Evolutionary conservation across 495 filamentous ascomycete genomes (phyloP).

Genomic region (Xylona heveae): DNA sequence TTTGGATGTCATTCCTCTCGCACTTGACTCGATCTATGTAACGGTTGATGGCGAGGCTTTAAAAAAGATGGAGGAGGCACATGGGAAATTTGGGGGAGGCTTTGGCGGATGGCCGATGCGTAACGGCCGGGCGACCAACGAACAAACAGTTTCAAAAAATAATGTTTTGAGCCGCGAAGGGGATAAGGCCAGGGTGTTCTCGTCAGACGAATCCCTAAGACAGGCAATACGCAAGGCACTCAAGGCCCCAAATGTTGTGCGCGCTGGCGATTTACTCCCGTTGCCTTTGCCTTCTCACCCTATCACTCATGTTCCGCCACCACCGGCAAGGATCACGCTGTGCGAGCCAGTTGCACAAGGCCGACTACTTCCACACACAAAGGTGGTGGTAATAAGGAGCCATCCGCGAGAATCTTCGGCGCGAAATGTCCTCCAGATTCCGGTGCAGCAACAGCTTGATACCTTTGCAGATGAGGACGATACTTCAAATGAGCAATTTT

Average conservation of each 20-base stretch:
- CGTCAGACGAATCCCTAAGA: constrained; percentile 39
- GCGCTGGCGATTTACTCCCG: constrained; percentile 64
- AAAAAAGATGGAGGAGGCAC: constrained; percentile 35
- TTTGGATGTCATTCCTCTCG: constrained; percentile 57
- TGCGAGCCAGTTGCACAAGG: constrained; percentile 73
- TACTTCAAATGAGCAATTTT: constrained; percentile 74
- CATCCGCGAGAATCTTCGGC: constrained; percentile 18
- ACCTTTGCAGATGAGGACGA: constrained; percentile 52
- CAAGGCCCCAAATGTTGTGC: constrained; percentile 47
- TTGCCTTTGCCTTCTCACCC: constrained; percentile 71
- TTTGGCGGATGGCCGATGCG: constrained; percentile 30
- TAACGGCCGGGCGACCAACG: constrained; percentile 1
- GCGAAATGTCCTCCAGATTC: constrained; percentile 19
- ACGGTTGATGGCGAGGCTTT: constrained; percentile 60
- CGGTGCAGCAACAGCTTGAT: constrained; percentile 24
- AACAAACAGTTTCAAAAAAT: background rate
- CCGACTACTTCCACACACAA: constrained; percentile 43
- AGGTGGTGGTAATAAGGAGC: constrained; percentile 41
- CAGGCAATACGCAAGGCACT: constrained; percentile 61
- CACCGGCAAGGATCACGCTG: constrained; percentile 42
- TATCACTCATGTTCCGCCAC: constrained; percentile 65
- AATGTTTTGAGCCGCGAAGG: constrained; percentile 17
- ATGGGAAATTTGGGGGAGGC: constrained; percentile 39
- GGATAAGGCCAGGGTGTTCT: constrained; percentile 19
- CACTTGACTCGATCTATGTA: constrained; percentile 67